Evolutionary conservation across 305 asterid species (phyloP).

Genomic region (Fraxinus sp.): DNA sequence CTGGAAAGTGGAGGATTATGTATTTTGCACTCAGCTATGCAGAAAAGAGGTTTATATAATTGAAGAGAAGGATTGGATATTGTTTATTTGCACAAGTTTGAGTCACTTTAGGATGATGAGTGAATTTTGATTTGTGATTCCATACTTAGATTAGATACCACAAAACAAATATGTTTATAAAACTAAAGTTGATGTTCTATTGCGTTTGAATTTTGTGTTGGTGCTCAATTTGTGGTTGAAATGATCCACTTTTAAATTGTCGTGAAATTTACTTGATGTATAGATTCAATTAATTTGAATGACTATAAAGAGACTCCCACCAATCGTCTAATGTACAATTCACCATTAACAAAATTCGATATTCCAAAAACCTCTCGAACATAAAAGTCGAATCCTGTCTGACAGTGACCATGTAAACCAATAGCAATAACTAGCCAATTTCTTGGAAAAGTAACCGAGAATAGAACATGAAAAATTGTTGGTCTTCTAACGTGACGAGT

Average conservation of each 20-base stretch:
- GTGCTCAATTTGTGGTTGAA: background rate
- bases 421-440: background rate
- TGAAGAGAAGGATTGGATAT: background rate
- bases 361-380: background rate
- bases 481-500: background rate
- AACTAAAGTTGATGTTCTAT: background rate
- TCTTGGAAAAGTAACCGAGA: background rate
- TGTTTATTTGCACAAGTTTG: background rate
- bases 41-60: background rate
- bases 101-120: background rate
- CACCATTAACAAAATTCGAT: background rate
- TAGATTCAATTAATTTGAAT: background rate
- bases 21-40: background rate
- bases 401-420: background rate
- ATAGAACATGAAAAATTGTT: background rate
- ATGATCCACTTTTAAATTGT: background rate
- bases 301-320: background rate
- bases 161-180: background rate
- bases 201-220: background rate
- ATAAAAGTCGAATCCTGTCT: background rate
- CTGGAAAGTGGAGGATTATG: background rate
- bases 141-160: background rate
- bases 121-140: background rate
- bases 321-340: background rate
- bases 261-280: background rate